Evolutionary conservation across 2,329 filamentous ascomycete genomes (phyloP), one percentile per base, ranked within the genome.

Genomic region (Ascochyta clinopodiicola): DNA sequence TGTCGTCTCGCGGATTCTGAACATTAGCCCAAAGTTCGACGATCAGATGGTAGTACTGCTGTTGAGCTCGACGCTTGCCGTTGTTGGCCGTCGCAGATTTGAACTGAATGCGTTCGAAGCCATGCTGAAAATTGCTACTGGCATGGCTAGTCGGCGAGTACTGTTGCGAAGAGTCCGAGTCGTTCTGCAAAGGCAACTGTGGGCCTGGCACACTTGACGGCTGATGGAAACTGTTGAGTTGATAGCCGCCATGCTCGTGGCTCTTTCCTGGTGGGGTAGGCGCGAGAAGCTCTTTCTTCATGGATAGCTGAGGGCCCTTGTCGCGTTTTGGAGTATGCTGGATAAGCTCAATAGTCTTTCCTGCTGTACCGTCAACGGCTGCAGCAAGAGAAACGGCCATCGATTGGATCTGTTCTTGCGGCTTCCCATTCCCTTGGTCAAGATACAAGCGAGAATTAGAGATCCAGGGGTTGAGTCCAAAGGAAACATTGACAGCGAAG

Each of bases 41-140:
- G 40, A 96, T 85, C n/a, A 97, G 82, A 67, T 95, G 91, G 69
- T 96, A 96, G 74, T 92, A 96, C 67, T 96, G 93, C 71, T 97
- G 92, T 17, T 92, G 91, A 1, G 92, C 92, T 52, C 93, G 83
- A 63, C 93, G 84, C 75, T 96, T 96, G 42, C 92, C 92, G 64
- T 97, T 97, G 78, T 96, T 97, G 22, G 92, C 91, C 0, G 92
- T 96, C 1, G 93, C 92, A 62, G 91, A 91, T 74, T 96, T 96
- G 83, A 96, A 97, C 67, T 96, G 92, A 46, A 96, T 95, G 10
- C 93, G 87, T 71, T 96, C 92, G 71, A 96, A 97, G 0, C 82
- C 84, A 53, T 88, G 84, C n/a, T 81, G 79, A 7, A 75, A 77
- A 12, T 66, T 72, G 48, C 66, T 74, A 25, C 60, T 70, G 0